Percentiles rank a stretch among this genome's conserved stretches.
Conservation (phyloP, 2,329 filamentous ascomycete genomes). For the Sarocladium brachiariae region DNA sequence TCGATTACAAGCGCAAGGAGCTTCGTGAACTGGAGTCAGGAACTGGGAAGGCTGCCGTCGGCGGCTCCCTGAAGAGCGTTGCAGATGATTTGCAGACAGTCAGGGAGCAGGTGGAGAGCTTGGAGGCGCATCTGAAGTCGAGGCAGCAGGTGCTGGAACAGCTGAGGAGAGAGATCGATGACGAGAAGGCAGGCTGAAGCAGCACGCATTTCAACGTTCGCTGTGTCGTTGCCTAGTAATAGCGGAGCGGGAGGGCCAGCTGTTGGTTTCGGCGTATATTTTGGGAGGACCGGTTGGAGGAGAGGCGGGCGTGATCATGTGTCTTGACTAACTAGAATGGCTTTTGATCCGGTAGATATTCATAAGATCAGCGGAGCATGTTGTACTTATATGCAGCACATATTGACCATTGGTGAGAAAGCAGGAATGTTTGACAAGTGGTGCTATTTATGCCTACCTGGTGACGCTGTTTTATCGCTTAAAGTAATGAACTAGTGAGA, state of each 20-base stretch:
- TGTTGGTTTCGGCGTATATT: too few species aligned
- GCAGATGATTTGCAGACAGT: conserved; percentile 82
- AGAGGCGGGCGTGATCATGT: too few species aligned
- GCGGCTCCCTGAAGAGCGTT: conserved; percentile 71
- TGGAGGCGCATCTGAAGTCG: conserved; percentile 74
- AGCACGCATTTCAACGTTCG: too few species aligned
- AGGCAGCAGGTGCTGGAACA: conserved; percentile 71
- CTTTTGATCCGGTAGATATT: neutral
- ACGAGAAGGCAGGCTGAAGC: conserved; percentile 61
- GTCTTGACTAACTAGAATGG: too few species aligned
- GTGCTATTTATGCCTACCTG: too few species aligned
- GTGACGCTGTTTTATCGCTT: too few species aligned
- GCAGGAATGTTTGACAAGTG: too few species aligned
- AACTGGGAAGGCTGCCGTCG: conserved; percentile 59
- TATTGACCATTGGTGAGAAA: conserved; percentile 6
- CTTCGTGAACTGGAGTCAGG: conserved; percentile 70
- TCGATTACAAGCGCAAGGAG: conserved; percentile 88
- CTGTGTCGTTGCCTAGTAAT: too few species aligned
- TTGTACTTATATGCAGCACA: neutral
- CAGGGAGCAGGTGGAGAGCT: conserved; percentile 86
- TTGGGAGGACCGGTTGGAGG: too few species aligned
- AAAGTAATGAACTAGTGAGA: too few species aligned
- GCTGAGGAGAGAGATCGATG: conserved; percentile 75
- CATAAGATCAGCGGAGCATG: conserved; percentile 7
- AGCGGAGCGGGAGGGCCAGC: too few species aligned